Evolutionary conservation across 169 alveolate species (phyloP), one percentile per base, ranked within the genome.

Genomic region (Cryptosporidium andersoni): DNA sequence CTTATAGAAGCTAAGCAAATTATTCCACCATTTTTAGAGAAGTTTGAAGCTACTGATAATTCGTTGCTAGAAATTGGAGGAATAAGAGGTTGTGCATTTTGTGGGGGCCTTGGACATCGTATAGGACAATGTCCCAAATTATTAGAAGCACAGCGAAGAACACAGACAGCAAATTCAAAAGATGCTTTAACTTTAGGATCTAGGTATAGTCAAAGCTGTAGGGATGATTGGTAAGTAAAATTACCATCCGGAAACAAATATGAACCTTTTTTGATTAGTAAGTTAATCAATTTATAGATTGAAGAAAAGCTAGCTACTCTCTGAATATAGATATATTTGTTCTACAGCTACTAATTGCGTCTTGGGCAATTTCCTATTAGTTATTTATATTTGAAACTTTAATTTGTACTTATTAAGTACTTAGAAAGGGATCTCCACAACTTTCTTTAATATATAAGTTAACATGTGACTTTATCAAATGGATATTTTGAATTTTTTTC

Each of bases 61-160:
- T 62, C 91, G 12, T 80, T 80, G 25, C 90, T 88, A 90, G 95
- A 89, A 60, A 93, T 93, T 42, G 96, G 97, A 1, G 97, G 97
- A 2, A 94, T 93, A n/a, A 92, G 94, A 56, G 97, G 97, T 47
- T 95, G 98, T 81, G 94, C 97, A 9, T 95, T 90, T 62, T 95
- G 98, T 85, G 97, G 97, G 16, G 97, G 97, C 16, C 88, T 94
- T 63, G 98, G 98, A 1, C 98, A 95, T 64, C 93, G 97, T 51
- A 93, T 95, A 47, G 91, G 95, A 60, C 95, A 93, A 66, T 95
- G 97, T 80, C 95, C 96, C 34, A 95, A 93, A 81, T 82, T 95
- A 25, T 34, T n/a, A 36, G 95, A 90, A 58, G 52, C 81, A 25
- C 91, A 90, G 34, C 34, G 91, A 51, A 88, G 48, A 49, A 67